A percentile compares a stretch with the other conserved stretches of the same genome.
These are phyloP conservation scores for Fusarium tricinctum DNA, from an alignment of 2,329 filamentous ascomycete genomes.

Conservation along the genomic window DNA sequence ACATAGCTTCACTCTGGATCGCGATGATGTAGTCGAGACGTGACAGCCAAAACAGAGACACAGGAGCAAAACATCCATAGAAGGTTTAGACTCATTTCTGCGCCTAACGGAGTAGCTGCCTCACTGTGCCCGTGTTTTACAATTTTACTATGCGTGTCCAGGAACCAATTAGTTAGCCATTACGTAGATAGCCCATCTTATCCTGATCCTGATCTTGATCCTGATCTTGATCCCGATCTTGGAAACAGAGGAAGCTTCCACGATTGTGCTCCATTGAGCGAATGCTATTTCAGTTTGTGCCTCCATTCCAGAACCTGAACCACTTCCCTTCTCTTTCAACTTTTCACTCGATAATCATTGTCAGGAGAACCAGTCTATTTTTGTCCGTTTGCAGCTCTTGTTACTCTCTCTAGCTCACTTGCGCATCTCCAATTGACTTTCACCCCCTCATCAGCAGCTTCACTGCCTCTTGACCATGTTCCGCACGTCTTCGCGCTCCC, in stretches of 20 bases:
- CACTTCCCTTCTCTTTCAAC: background rate
- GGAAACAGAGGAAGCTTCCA: constrained; percentile 28
- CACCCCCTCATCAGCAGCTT: constrained; percentile 1
- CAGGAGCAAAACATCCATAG: constrained; percentile 12
- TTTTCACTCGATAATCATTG: background rate
- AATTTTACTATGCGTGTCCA: constrained; percentile 2
- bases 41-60: constrained; percentile 33
- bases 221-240: constrained; percentile 4
- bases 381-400: constrained; percentile 2
- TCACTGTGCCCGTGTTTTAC: background rate
- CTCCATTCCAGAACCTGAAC: constrained; percentile 6
- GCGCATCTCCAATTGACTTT: constrained; percentile 21
- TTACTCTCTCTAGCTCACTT: background rate
- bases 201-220: constrained; percentile 3
- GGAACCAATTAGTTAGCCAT: constrained; percentile 30
- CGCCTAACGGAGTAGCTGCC: constrained; percentile 9
- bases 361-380: background rate
- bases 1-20: constrained; percentile 30
- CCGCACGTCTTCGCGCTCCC: constrained; percentile 46
- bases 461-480: constrained; percentile 49
- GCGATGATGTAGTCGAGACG: constrained; percentile 43
- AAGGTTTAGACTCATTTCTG: constrained; percentile 11
- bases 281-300: constrained; percentile 23
- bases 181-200: constrained; percentile 31
- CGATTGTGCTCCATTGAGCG: constrained; percentile 30